Percentiles rank a stretch among this genome's conserved stretches.
These are phyloP conservation scores for Dinochytrium kinnereticum DNA, from an alignment of 371 early-diverging fungal species.

Conservation along the genomic window DNA sequence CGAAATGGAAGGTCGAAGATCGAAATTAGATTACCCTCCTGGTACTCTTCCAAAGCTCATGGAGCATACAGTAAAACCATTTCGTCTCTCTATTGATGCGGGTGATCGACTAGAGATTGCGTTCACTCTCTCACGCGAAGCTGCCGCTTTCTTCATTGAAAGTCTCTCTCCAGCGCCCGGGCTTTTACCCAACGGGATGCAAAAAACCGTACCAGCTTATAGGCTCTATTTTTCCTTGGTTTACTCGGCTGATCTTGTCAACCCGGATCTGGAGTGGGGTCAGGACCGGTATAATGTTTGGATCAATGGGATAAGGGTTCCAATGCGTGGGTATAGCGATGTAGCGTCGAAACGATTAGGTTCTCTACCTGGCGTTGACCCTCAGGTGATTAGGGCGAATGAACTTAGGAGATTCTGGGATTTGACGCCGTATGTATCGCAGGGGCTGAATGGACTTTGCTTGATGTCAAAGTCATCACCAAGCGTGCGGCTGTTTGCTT, in stretches of 20 bases:
- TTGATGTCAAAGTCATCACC: not conserved
- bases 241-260: not conserved
- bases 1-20: too few species aligned
- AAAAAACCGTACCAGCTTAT: too few species aligned
- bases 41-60: too few species aligned
- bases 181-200: too few species aligned
- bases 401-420: not conserved
- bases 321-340: not conserved
- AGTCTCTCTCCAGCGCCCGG: too few species aligned
- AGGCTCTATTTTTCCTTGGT: not conserved
- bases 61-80: not conserved
- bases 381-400: not conserved
- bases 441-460: not conserved
- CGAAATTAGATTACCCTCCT: too few species aligned
- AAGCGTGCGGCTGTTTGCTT: not conserved
- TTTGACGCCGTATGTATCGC: not conserved
- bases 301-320: not conserved
- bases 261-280: not conserved
- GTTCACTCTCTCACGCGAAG: not conserved
- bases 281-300: not conserved
- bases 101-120: not conserved
- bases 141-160: too few species aligned
- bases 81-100: not conserved
- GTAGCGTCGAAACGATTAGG: not conserved
- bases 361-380: not conserved